Base-by-base conservation (phyloP, 129 eudicot species). In the Flaveria bidentis region DNA sequence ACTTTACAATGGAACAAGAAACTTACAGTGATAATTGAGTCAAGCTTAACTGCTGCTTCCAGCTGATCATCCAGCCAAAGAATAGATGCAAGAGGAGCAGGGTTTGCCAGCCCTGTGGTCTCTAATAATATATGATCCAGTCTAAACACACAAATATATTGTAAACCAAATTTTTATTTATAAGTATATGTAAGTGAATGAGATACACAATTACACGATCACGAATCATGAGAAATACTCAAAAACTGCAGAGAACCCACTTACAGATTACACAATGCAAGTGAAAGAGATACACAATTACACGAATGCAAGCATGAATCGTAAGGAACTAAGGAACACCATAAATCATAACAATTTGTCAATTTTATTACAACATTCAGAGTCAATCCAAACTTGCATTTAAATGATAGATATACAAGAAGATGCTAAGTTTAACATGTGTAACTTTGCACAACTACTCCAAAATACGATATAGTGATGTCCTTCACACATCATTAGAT, bases 91-190 rank as follows among this genome's bases (percentile, higher is more conserved):
- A 93, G 96, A 56, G 98, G 98, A 74, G 98, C 98, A 74, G 98
- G 98, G 88, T 93, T 93, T 77, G 98, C 98, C 85, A 93, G 78
- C 65, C 98, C 98, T 61, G 98, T 93, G 36, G 98, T 93, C 96
- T 93, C 98, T 60, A 93, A 80, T 75, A 93, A 85, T 87, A 93
- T 93, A 79, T 93, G 97, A 83, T 93, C 98, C 87, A 93, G 84
- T 78, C 98, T 93, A 86, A 53, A 65, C 11, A 72, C 26, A 76
- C 56, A 74, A 56, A 25, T 4, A 42, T 49, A 39, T 20, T 8
- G 15, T 73, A 67, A 55, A 65, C 18, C 36, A 49, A 23, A 73
- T 56, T 42, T 79, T 16, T 5, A 20, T 73, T 44, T 58, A 30
- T 26, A 57, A 66, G 50, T 44, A 63, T 10, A 56, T 2, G 14